phyloP scores from a whole-genome alignment of 2,329 filamentous ascomycete genomes.

The Diaporthe eres region DNA sequence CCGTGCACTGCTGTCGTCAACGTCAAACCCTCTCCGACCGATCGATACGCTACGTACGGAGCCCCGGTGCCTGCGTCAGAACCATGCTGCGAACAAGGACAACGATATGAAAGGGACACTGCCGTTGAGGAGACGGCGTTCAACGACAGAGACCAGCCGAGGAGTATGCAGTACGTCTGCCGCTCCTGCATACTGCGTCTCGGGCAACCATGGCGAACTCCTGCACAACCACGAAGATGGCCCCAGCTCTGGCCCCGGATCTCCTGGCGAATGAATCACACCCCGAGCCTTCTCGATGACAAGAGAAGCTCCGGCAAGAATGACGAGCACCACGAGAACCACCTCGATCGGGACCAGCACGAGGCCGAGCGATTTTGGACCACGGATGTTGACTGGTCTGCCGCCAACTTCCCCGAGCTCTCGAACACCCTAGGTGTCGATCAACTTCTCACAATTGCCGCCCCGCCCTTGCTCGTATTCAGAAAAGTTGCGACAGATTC shows the following conservation, averaged over 20 bases:
- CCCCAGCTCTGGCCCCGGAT: not conserved
- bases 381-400: not conserved
- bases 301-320: not conserved
- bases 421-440: not conserved
- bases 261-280: slow-evolving; percentile 22
- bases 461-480: not conserved
- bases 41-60: not conserved
- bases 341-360: not conserved
- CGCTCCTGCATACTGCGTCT: slow-evolving; percentile 41
- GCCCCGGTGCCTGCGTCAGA: not conserved
- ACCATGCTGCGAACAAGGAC: slow-evolving; percentile 20
- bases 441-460: not conserved
- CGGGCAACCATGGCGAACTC: slow-evolving; percentile 39
- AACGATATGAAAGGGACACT: slow-evolving; percentile 37
- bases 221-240: not conserved
- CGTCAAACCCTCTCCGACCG: not conserved
- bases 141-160: slow-evolving; percentile 32
- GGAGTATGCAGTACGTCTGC: slow-evolving; percentile 42
- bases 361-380: slow-evolving; percentile 4
- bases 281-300: not conserved
- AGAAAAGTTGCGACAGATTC: not conserved
- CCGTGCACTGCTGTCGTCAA: not conserved
- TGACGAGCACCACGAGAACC: not conserved
- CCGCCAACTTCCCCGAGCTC: not conserved
- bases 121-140: slow-evolving; percentile 39